Conservation (phyloP, 495 filamentous ascomycete genomes). For the Aspergillus sclerotiicarbonarius region DNA sequence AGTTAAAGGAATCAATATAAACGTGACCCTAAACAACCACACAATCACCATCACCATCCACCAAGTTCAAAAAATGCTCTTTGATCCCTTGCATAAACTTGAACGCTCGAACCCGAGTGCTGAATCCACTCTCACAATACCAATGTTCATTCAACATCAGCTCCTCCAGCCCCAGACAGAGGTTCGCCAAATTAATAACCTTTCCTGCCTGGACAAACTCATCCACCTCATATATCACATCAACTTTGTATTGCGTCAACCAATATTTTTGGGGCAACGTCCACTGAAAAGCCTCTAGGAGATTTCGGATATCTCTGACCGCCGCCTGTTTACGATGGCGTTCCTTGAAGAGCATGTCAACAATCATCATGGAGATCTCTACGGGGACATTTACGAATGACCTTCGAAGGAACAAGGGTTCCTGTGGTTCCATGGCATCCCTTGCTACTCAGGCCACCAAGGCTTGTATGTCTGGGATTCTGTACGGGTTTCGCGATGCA, state of each 20-base stretch:
- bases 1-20: too few species aligned
- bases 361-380: conserved; percentile 8
- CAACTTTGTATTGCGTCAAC: conserved; percentile 1
- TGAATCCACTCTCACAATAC: too few species aligned
- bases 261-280: conserved; percentile 9
- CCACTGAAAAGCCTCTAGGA: conserved; percentile 12
- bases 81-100: too few species aligned
- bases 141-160: too few species aligned
- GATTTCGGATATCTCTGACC: conserved; percentile 4
- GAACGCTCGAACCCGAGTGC: too few species aligned
- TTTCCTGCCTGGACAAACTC: not conserved
- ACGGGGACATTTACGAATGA: not conserved
- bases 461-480: conserved; percentile 7
- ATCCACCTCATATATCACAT: conserved; percentile 8
- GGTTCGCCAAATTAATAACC: not conserved
- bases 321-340: not conserved
- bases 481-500: conserved; percentile 2
- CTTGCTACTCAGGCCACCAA: conserved; percentile 2
- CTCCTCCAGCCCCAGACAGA: conserved; percentile 7
- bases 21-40: too few species aligned
- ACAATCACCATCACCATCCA: too few species aligned
- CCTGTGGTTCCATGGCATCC: too few species aligned
- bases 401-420: too few species aligned
- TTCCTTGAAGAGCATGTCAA: conserved; percentile 3
- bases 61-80: too few species aligned